Evolutionary conservation across 805 yeast species (phyloP).

Genomic region (Saturnispora zaruensis): DNA sequence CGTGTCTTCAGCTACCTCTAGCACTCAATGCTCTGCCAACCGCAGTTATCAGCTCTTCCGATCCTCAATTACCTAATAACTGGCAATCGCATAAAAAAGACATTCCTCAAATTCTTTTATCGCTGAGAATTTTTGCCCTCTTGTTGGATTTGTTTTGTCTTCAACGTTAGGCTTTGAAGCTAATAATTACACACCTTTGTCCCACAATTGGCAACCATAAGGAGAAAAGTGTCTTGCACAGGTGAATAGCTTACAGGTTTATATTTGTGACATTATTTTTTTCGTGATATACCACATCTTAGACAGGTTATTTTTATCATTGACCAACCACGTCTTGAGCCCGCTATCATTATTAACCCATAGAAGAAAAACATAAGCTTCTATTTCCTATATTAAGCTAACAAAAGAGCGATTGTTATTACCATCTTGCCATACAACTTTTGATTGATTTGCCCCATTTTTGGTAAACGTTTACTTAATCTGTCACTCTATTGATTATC

Average conservation of each 20-base stretch:
- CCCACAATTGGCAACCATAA: not conserved
- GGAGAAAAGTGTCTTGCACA: not conserved
- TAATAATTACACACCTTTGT: not conserved
- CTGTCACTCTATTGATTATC: not conserved
- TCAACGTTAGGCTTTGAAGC: not conserved
- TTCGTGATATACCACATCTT: not conserved
- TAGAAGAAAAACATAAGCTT: not conserved
- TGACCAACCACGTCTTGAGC: not conserved
- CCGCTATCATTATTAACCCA: not conserved
- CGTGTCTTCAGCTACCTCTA: not conserved
- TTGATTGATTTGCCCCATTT: not conserved
- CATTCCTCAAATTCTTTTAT: not conserved
- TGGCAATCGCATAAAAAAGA: not conserved
- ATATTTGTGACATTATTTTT: not conserved
- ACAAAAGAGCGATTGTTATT: not conserved
- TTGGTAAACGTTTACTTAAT: not conserved
- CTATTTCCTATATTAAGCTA: not conserved
- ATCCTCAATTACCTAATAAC: not conserved
- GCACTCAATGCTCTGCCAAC: not conserved
- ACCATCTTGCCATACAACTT: not conserved
- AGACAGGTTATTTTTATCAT: not conserved
- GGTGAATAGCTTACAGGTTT: not conserved
- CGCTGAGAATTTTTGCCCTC: conserved; percentile 1
- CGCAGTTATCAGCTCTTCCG: not conserved
- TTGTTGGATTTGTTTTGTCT: conserved; percentile 1